Conservation (phyloP, 176 grass and related monocot genomes). For the Triticum turgidum region DNA sequence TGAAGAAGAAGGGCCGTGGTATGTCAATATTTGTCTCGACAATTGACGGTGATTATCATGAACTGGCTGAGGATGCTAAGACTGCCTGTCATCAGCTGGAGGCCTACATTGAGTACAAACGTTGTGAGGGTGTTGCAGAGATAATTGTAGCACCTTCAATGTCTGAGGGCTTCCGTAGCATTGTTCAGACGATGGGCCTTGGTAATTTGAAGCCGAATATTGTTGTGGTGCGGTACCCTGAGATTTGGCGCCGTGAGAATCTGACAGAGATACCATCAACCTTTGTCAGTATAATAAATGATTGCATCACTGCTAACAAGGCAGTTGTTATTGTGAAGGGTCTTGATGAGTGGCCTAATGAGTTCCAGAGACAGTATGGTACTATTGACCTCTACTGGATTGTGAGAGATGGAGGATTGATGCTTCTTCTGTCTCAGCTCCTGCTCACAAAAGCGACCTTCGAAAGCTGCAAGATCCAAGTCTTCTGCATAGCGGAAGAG, state of each 20-base stretch:
- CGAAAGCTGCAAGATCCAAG: slow-evolving; percentile 96
- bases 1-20: slow-evolving; percentile 98
- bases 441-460: slow-evolving; percentile 93
- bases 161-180: slow-evolving; percentile 86
- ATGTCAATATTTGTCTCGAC: slow-evolving; percentile 98
- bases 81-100: slow-evolving; percentile 74
- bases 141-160: slow-evolving; percentile 91
- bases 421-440: slow-evolving; percentile 95
- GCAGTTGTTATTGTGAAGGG: slow-evolving; percentile 97
- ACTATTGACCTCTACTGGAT: slow-evolving; percentile 99
- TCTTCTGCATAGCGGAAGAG: slow-evolving; percentile 97
- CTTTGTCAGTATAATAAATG: slow-evolving; percentile 95
- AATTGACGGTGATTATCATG: slow-evolving; percentile 93
- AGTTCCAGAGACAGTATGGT: slow-evolving; percentile 88
- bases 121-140: slow-evolving; percentile 91
- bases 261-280: slow-evolving; percentile 90
- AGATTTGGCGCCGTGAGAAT: slow-evolving; percentile 94
- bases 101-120: slow-evolving; percentile 94
- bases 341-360: slow-evolving; percentile 97
- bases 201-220: slow-evolving; percentile 99
- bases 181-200: slow-evolving; percentile 95
- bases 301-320: slow-evolving; percentile 99
- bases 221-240: slow-evolving; percentile 92
- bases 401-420: slow-evolving; percentile 91
- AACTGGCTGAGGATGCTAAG: slow-evolving; percentile 91